Evolutionary conservation across 2,329 filamentous ascomycete genomes (phyloP), one percentile per base, ranked within the genome.

Genomic region (Chaetomium strumarium): DNA sequence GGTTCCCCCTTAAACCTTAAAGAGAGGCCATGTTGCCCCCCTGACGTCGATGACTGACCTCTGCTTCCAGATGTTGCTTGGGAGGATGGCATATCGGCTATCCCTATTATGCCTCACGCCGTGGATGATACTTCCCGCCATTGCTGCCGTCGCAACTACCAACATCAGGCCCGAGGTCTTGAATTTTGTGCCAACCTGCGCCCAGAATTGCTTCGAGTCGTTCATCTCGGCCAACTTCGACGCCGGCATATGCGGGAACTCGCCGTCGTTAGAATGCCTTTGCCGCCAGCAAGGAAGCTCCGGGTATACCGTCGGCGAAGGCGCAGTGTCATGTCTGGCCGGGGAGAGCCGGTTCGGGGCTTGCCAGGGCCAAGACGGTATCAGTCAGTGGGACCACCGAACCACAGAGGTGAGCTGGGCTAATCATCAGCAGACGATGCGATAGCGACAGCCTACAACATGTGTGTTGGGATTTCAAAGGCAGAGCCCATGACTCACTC

Each of bases 241-340:
- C 34, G 61, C 65, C 17, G 68, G 66, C 46, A 63, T 66, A 44
- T 86, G 83, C 62, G 72, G 73, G 30, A 63, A 67, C 33, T 68
- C 69, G 13, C 72, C 76, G 11, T 74, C 83, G 24, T 65, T 88
- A 59, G 69, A 75, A 61, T 88, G 84, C 59, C 72, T 90, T 7
- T 90, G 86, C 66, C 75, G 76, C 36, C 73, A 75, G 53, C 72
- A 73, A 33, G 84, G 84, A 9, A 68, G 66, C 12, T 77, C 77
- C 30, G 84, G 82, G 10, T 85, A 83, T 60, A 89, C 86, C 1
- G 63, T 89, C 44, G 85, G 84, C n/a, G 86, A 90, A 68, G 85
- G 77, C 11, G 84, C 81, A 5, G 68, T 88, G 56, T 79, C 84
- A 62, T 90, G 86, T 66, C 75, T 87, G 33, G 71, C 78, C 9